These are phyloP conservation scores for Colletotrichum musicola DNA, from an alignment of 2,329 filamentous ascomycete genomes.

Conservation along the genomic window DNA sequence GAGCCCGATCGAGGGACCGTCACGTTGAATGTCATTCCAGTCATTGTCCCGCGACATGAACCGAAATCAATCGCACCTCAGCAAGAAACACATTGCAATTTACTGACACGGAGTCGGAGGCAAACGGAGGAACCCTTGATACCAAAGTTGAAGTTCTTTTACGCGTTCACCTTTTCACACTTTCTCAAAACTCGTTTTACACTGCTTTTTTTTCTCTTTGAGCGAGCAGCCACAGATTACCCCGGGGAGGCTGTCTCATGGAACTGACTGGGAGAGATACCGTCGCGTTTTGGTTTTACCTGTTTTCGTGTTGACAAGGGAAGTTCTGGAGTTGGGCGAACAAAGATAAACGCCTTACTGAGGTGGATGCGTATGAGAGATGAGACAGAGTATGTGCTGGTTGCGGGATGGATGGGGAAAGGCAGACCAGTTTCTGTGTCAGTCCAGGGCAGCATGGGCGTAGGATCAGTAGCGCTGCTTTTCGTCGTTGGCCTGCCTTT, in stretches of 20 bases:
- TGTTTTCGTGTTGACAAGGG: not conserved
- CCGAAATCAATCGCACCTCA: not conserved
- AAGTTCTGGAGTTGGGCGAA: slow-evolving; percentile 26
- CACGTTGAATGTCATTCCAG: slow-evolving; percentile 11
- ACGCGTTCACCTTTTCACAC: slow-evolving; percentile 4
- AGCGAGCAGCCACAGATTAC: slow-evolving; percentile 1
- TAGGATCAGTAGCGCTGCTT: too few relatives aligned
- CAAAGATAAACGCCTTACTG: slow-evolving; percentile 15
- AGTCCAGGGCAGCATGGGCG: too few relatives aligned
- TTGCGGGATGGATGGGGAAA: not conserved
- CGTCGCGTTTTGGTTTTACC: not conserved
- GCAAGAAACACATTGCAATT: slow-evolving; percentile 15
- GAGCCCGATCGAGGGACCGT: slow-evolving; percentile 65
- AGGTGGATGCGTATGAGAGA: not conserved
- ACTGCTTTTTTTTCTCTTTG: not conserved
- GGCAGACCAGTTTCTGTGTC: not conserved
- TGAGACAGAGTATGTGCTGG: too few relatives aligned
- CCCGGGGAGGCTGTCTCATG: slow-evolving; percentile 1
- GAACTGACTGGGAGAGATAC: not conserved
- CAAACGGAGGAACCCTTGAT: slow-evolving; percentile 38
- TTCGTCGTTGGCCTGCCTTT: too few relatives aligned
- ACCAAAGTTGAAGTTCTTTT: slow-evolving; percentile 38
- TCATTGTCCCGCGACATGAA: not conserved
- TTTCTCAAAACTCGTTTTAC: not conserved
- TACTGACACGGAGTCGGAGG: slow-evolving; percentile 37